Base-by-base conservation (phyloP, 441 rosid species). In the Pelargonium cotyledonis region DNA sequence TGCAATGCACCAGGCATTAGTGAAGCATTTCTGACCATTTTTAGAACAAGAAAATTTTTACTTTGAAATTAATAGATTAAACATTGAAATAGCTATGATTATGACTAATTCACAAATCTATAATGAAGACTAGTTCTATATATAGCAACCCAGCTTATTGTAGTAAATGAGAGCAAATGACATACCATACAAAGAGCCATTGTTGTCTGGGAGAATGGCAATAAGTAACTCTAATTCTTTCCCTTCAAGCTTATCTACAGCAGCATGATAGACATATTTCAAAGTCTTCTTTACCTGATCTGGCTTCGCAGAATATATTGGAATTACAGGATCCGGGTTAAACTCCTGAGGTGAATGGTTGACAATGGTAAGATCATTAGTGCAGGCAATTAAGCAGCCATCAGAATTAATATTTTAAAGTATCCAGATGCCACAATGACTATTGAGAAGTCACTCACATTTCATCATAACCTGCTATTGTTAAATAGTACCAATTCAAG, bases 251-350 rank as follows among this genome's bases (percentile, higher is more conserved):
- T 84, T 90, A 86, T 79, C 86, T 81, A 85, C 81, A 53, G 94
- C 78, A 62, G 89, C 82, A 77, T 92, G 83, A 72, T 83, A 89
- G 57, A 90, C 95, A 80, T 87, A 90, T 78, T 89, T 95, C 80
- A 95, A 72, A 73, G 99, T 97, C 84, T 92, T 95, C 80, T 90
- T 97, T 0, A 95, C 98, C 80, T 87, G 97, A 65, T 95, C 99
- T 0, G 99, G 98, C 80, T 90, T 86, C 8, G 96, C 89, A 65
- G 77, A 84, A 66, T 91, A 85, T 70, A 92, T 84, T 6, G 99
- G 96, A 62, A 95, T 90, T 63, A 95, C 89, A 9, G 98, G 97
- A 68, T 92, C 94, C 2, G 91, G 86, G 77, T 90, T 79, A 80
- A 95, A 92, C 76, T 88, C 99, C 99, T 95, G 69, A 4, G 71